These are phyloP conservation scores for Thyridium curvatum DNA, from an alignment of 2,329 filamentous ascomycete genomes.

Conservation along the genomic window DNA sequence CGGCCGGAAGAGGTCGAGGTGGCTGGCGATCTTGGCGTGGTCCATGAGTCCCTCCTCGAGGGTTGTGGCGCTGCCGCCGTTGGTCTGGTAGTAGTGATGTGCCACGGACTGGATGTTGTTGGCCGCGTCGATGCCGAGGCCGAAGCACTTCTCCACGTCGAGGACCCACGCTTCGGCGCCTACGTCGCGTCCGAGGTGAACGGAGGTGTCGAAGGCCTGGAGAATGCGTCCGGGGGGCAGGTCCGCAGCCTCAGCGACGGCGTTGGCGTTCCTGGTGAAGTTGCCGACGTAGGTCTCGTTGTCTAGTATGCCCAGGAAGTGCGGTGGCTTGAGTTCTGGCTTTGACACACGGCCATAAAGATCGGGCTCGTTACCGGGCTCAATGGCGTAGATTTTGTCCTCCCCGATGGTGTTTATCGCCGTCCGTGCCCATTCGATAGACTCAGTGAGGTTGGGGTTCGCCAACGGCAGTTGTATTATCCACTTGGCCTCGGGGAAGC, in stretches of 20 bases:
- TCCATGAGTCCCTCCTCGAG: constrained; percentile 22
- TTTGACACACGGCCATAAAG: constrained; percentile 17
- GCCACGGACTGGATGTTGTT: constrained; percentile 25
- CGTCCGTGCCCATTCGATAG: constrained; percentile 23
- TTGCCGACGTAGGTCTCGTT: constrained; percentile 28
- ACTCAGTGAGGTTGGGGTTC: constrained; percentile 24
- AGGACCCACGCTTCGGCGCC: constrained; percentile 16
- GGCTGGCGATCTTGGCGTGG: background rate
- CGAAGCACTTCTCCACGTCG: constrained; percentile 20
- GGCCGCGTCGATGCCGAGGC: constrained; percentile 23
- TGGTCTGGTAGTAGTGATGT: constrained; percentile 29
- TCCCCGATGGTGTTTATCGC: constrained; percentile 20
- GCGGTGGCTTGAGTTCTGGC: constrained; percentile 20
- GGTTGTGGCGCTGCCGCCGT: constrained; percentile 18
- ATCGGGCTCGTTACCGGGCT: constrained; percentile 27
- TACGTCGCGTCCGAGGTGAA: constrained; percentile 15
- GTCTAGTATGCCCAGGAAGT: constrained; percentile 22
- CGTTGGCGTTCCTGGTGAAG: constrained; percentile 23
- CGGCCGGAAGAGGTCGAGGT: constrained; percentile 18
- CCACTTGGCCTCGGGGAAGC: constrained; percentile 23
- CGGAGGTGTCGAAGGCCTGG: constrained; percentile 25
- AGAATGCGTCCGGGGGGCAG: constrained; percentile 21
- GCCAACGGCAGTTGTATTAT: constrained; percentile 28
- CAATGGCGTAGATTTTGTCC: constrained; percentile 26
- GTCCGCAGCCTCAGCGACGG: constrained; percentile 17